phyloP scores from a whole-genome alignment of 2,329 filamentous ascomycete species.

The Nigrograna mackinnonii region DNA sequence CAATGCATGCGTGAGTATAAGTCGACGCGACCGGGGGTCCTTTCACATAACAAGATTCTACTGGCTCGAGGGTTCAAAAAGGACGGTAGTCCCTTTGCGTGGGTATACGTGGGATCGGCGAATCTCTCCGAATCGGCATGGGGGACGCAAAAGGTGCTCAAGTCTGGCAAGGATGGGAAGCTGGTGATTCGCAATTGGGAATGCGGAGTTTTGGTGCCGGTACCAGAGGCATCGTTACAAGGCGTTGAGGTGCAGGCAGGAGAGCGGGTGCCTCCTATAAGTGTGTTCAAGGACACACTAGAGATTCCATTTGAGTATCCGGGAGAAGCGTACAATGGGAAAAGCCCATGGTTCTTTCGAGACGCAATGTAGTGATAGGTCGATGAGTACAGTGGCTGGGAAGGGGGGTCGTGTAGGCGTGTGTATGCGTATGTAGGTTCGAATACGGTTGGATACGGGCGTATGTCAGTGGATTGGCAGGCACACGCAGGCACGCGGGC shows the following conservation, averaged over 20 bases:
- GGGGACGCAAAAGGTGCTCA: conserved; percentile 78
- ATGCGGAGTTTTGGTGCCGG: conserved; percentile 80
- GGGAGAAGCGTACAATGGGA: conserved; percentile 52
- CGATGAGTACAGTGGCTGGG: not conserved
- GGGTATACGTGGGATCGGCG: conserved; percentile 87
- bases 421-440: too few species aligned
- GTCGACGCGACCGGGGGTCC: conserved; percentile 69
- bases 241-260: conserved; percentile 9
- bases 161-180: conserved; percentile 67
- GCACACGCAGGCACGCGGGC: too few species aligned
- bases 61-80: conserved; percentile 34
- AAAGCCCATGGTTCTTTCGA: conserved; percentile 50
- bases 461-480: too few species aligned
- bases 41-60: conserved; percentile 85
- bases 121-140: conserved; percentile 95
- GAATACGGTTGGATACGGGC: too few species aligned
- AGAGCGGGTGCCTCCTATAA: conserved; percentile 37
- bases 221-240: conserved; percentile 36
- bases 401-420: too few species aligned
- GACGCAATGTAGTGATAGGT: conserved; percentile 3
- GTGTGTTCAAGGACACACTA: conserved; percentile 58
- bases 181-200: conserved; percentile 93
- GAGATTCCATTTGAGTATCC: conserved; percentile 69
- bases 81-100: conserved; percentile 55
- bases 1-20: conserved; percentile 74